phyloP scores from a whole-genome alignment of 2,329 filamentous ascomycete genomes.

The Fusarium cyanostomum region DNA sequence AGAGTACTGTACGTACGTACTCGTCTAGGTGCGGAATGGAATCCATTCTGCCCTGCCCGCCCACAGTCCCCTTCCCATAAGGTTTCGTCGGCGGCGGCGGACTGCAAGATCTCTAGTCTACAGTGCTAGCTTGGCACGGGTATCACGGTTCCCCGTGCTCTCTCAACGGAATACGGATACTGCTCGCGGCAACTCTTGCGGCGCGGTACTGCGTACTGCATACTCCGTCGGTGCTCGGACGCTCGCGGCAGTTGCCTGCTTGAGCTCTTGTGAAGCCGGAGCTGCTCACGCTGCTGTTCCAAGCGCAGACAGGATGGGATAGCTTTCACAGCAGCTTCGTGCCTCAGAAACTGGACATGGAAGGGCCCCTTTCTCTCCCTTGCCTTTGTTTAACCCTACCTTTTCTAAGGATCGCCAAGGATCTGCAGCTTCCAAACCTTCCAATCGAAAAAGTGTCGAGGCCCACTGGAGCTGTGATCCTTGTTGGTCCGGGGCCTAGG shows the following conservation, averaged over 20 bases:
- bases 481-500: slow-evolving; percentile 25
- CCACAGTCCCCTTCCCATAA: not conserved
- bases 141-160: slow-evolving; percentile 11
- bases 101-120: not conserved
- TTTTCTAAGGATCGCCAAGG: slow-evolving; percentile 16
- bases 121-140: slow-evolving; percentile 5
- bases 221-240: not conserved
- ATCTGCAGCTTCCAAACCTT: slow-evolving; percentile 34
- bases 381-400: too few relatives aligned
- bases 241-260: slow-evolving; percentile 32
- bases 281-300: slow-evolving; percentile 2
- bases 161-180: not conserved
- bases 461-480: slow-evolving; percentile 30
- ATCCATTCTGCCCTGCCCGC: slow-evolving; percentile 5
- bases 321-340: slow-evolving; percentile 20
- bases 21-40: slow-evolving; percentile 22
- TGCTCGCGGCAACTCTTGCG: slow-evolving; percentile 10
- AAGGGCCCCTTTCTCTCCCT: slow-evolving; percentile 24
- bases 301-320: slow-evolving; percentile 15
- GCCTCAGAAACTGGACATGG: slow-evolving; percentile 22
- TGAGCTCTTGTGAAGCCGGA: slow-evolving; percentile 23
- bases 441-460: slow-evolving; percentile 31
- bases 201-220: not conserved
- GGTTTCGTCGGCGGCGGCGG: slow-evolving; percentile 7
- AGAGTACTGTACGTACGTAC: slow-evolving; percentile 1